Percentiles rank a stretch among this genome's conserved stretches.
phyloP scores from a whole-genome alignment of 345 rosid species.

The Gynandropsis gynandra region DNA sequence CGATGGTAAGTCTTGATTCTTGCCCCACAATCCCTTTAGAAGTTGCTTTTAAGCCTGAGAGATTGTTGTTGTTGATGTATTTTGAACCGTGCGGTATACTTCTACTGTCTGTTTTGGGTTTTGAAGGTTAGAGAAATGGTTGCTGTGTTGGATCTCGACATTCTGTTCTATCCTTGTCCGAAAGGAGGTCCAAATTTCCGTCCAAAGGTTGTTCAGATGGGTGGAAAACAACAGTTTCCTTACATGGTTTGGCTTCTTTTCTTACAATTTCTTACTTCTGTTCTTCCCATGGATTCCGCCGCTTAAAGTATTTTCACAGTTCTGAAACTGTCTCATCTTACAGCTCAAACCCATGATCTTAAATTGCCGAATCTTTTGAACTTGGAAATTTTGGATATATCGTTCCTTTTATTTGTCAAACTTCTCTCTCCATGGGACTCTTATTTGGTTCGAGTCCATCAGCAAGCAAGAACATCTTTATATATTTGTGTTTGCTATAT shows the following conservation, averaged over 20 bases:
- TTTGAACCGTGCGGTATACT: not conserved
- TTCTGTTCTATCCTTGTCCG: slow-evolving; percentile 89
- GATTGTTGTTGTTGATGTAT: not conserved
- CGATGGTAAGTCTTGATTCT: not conserved
- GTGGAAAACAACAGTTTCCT: slow-evolving; percentile 86
- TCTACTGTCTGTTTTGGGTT: slow-evolving; percentile 11
- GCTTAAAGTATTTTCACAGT: not conserved
- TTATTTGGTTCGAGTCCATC: not conserved
- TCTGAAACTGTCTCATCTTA: not conserved
- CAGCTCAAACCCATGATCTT: not conserved
- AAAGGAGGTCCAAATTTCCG: slow-evolving; percentile 83
- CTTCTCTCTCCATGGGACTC: not conserved
- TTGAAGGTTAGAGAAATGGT: slow-evolving; percentile 91
- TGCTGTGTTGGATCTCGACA: slow-evolving; percentile 81
- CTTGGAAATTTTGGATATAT: not conserved
- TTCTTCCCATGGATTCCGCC: not conserved
- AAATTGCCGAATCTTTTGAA: not conserved
- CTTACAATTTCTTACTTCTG: not conserved
- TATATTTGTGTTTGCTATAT: slow-evolving; percentile 15
- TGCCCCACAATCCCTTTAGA: slow-evolving; percentile 6
- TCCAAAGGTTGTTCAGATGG: slow-evolving; percentile 70
- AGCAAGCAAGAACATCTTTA: not conserved
- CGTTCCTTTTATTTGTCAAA: not conserved
- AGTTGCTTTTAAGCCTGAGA: not conserved
- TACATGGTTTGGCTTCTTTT: slow-evolving; percentile 64